Conservation (phyloP, 2,329 filamentous ascomycete species). For the Trichoderma koningii region DNA sequence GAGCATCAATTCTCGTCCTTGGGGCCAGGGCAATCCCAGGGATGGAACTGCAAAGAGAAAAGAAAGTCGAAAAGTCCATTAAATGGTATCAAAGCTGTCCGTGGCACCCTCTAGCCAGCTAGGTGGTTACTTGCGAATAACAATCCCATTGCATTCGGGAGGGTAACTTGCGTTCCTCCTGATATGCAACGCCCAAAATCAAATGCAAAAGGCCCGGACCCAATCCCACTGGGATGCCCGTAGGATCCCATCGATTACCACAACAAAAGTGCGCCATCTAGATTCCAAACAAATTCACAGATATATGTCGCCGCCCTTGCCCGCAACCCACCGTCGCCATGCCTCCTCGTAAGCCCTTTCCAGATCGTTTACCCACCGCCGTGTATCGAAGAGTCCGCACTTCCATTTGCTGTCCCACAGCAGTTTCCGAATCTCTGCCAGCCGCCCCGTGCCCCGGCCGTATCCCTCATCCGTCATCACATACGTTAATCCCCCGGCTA, state of each 20-base stretch:
- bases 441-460: conserved; percentile 63
- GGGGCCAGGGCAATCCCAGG: background rate
- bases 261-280: conserved; percentile 10
- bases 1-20: background rate
- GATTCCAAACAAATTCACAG: conserved; percentile 46
- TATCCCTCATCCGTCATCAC: conserved; percentile 45
- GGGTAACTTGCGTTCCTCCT: background rate
- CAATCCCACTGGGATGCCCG: background rate
- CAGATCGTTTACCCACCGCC: conserved; percentile 85
- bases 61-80: background rate
- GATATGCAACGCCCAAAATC: background rate
- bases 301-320: conserved; percentile 91
- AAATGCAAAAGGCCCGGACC: background rate
- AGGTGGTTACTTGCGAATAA: conserved; percentile 2
- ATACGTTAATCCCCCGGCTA: conserved; percentile 68
- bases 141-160: background rate
- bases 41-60: background rate
- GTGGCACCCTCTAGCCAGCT: conserved; percentile 8
- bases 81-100: background rate
- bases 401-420: conserved; percentile 83
- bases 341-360: conserved; percentile 86
- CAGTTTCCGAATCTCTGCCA: conserved; percentile 77
- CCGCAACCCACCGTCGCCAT: conserved; percentile 84
- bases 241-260: background rate
- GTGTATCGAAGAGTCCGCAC: conserved; percentile 88